Evolutionary conservation across 495 filamentous ascomycete species (phyloP).

Genomic region (Chaetomidium leptoderma): DNA sequence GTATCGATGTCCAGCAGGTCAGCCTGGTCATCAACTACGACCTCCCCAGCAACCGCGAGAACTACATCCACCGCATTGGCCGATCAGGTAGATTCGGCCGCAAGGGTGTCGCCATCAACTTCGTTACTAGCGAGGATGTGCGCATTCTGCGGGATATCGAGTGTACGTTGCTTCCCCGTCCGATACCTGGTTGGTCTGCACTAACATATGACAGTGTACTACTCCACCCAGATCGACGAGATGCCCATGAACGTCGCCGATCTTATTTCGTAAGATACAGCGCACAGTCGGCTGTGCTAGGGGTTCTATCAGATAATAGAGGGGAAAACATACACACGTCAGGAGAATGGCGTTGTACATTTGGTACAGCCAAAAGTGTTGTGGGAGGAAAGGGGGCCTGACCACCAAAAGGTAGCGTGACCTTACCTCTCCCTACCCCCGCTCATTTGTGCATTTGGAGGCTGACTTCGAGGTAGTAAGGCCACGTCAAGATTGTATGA

Average conservation of each 20-base stretch:
- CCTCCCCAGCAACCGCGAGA: constrained; percentile 95
- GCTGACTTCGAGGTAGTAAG: background rate
- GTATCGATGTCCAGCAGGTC: constrained; percentile 99
- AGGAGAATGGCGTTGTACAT: background rate
- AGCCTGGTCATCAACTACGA: constrained; percentile 99
- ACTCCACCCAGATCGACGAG: constrained; percentile 78
- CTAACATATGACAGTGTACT: constrained; percentile 49
- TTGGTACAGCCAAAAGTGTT: constrained; percentile 1
- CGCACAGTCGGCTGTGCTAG: background rate
- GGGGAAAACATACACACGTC: too few species aligned
- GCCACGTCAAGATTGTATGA: constrained; percentile 15
- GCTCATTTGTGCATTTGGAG: background rate
- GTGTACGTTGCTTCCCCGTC: constrained; percentile 39
- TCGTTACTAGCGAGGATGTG: constrained; percentile 97
- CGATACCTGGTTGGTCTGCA: too few species aligned
- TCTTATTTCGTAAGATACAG: constrained; percentile 46
- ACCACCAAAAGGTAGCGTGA: constrained; percentile 10
- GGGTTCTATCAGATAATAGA: too few species aligned
- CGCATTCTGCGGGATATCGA: constrained; percentile 99
- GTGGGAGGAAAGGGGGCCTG: constrained; percentile 21
- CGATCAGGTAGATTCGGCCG: constrained; percentile 98
- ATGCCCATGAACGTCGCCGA: constrained; percentile 85
- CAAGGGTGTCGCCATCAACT: constrained; percentile 99
- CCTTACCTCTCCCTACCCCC: background rate
- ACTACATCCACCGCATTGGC: constrained; percentile 99